Percentiles rank a stretch among this genome's conserved stretches.
Evolutionary conservation across 768 basidiomycete species (phyloP).

Genomic region (Kwoniella dendrophila): DNA sequence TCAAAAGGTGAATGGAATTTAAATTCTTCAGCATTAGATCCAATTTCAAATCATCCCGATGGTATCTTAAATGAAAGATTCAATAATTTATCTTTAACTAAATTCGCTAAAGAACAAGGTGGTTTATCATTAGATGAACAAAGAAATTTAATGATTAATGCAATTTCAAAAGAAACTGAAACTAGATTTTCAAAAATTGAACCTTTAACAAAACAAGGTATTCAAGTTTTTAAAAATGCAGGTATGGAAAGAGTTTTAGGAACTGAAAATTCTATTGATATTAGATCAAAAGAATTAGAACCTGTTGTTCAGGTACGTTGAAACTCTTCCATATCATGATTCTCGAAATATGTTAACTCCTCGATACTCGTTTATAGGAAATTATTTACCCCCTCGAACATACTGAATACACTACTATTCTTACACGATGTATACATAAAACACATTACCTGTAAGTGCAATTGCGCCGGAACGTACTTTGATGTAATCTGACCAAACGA

Average conservation of each 20-base stretch:
- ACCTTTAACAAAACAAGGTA: conserved; percentile 16
- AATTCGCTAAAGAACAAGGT: neutral
- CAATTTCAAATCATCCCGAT: neutral
- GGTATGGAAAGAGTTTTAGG: conserved; percentile 38
- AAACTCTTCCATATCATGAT: neutral
- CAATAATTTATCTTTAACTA: neutral
- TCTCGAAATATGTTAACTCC: too few relatives aligned
- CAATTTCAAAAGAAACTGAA: conserved; percentile 21
- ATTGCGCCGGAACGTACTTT: neutral
- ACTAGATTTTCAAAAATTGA: conserved; percentile 14
- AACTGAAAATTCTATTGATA: conserved; percentile 39
- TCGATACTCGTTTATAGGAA: conserved; percentile 38
- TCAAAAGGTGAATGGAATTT: neutral
- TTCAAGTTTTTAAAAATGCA: conserved; percentile 32
- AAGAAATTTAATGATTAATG: conserved; percentile 30
- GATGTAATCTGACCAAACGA: neutral
- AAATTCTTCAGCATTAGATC: conserved; percentile 4
- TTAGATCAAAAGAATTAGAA: conserved; percentile 42
- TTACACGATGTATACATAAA: conserved; percentile 50
- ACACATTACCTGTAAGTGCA: conserved; percentile 52
- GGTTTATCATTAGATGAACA: conserved; percentile 21
- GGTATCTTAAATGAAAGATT: conserved; percentile 5
- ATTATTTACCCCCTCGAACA: conserved; percentile 41
- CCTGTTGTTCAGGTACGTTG: conserved; percentile 52
- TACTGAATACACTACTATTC: conserved; percentile 40